Percentiles rank a stretch among this genome's conserved stretches.
These are phyloP conservation scores for Hemisphaericaspora xylanilytica DNA, from an alignment of 1,139 yeast genomes.

Conservation along the genomic window DNA sequence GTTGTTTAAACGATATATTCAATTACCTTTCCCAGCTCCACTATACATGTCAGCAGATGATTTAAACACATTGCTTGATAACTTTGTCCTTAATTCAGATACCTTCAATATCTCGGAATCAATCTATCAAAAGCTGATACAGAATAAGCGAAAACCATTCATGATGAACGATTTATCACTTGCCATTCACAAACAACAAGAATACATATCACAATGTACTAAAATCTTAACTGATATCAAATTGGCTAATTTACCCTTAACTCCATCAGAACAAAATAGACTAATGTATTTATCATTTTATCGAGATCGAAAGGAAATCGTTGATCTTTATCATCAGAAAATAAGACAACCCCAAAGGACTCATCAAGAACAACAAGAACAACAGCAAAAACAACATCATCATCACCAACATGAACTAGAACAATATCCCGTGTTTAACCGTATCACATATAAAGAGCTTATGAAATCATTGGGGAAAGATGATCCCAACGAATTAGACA, in stretches of 20 bases:
- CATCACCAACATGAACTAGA: not conserved
- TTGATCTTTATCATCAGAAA: slow-evolving; percentile 3
- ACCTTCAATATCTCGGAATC: not conserved
- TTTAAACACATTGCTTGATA: slow-evolving; percentile 35
- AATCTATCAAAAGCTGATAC: not conserved
- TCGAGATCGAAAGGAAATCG: slow-evolving; percentile 26
- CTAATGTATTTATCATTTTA: slow-evolving; percentile 31
- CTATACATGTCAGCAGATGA: slow-evolving; percentile 31
- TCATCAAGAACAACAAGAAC: slow-evolving; percentile 3
- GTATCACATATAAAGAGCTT: slow-evolving; percentile 19
- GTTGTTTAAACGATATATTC: slow-evolving; percentile 32
- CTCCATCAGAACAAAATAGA: slow-evolving; percentile 29
- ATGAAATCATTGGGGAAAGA: slow-evolving; percentile 4
- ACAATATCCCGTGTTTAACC: slow-evolving; percentile 19
- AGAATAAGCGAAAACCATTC: slow-evolving; percentile 2
- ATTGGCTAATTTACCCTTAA: slow-evolving; percentile 25
- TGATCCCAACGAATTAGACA: not conserved
- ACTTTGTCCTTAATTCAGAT: slow-evolving; percentile 18
- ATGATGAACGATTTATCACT: not conserved
- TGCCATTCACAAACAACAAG: slow-evolving; percentile 15
- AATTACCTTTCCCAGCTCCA: slow-evolving; percentile 37
- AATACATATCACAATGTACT: slow-evolving; percentile 22
- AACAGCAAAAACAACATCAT: not conserved
- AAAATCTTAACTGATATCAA: slow-evolving; percentile 29
- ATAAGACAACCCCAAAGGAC: not conserved